Evolutionary conservation across 2,329 filamentous ascomycete genomes (phyloP).

Genomic region (Orbilia blumenaviensis): DNA sequence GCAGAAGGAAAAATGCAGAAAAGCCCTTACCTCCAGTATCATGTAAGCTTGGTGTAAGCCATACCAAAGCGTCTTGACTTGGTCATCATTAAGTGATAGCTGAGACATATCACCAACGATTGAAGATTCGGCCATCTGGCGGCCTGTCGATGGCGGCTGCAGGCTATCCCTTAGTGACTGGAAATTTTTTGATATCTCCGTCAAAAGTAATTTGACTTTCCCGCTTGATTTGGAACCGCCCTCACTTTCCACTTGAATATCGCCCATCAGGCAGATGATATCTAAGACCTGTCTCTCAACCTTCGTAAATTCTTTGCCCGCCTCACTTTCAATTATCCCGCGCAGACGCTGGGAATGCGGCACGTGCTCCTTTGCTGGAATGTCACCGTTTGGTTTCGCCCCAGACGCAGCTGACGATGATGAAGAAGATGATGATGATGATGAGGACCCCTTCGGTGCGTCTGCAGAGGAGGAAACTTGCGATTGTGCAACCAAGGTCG

Average conservation of each 20-base stretch:
- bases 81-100: conserved; percentile 19
- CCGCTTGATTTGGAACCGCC: conserved; percentile 33
- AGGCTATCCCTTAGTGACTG: conserved; percentile 36
- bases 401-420: conserved; percentile 14
- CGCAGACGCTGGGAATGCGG: conserved; percentile 28
- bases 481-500: conserved; percentile 46
- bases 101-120: conserved; percentile 17
- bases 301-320: conserved; percentile 25
- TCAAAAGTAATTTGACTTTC: conserved; percentile 33
- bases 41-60: conserved; percentile 37
- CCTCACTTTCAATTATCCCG: conserved; percentile 19
- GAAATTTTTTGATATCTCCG: conserved; percentile 45
- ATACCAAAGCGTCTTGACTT: conserved; percentile 29
- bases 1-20: no score
- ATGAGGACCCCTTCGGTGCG: conserved; percentile 6
- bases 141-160: conserved; percentile 24
- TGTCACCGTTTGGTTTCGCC: conserved; percentile 17
- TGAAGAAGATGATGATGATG: conserved; percentile 9
- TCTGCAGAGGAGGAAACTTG: conserved; percentile 22
- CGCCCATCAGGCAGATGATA: conserved; percentile 36
- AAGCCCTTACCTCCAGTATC: conserved; percentile 44
- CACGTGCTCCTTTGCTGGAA: conserved; percentile 14
- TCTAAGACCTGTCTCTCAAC: conserved; percentile 40
- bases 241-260: conserved; percentile 39
- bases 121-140: not conserved